phyloP scores from a whole-genome alignment of 2,329 filamentous ascomycete genomes.

The Fusarium paranaense region DNA sequence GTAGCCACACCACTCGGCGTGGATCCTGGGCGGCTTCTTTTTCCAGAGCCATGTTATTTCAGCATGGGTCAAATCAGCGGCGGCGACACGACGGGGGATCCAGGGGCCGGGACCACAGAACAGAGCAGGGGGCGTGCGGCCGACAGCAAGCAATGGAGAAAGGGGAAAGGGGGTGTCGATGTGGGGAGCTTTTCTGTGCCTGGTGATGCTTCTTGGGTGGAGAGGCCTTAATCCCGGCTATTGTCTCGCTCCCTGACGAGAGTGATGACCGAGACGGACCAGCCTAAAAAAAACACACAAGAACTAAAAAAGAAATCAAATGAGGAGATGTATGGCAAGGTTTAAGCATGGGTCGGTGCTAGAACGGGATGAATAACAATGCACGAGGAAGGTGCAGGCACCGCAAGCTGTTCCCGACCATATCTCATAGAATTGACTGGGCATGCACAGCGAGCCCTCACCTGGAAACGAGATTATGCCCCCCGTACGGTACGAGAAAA shows the following conservation, averaged over 20 bases:
- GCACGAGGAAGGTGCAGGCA: constrained; percentile 1
- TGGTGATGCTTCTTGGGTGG: constrained; percentile 27
- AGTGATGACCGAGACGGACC: constrained; percentile 31
- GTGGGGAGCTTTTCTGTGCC: constrained; percentile 20
- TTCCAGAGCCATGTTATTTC: constrained; percentile 27
- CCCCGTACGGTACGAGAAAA: not conserved
- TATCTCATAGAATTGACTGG: not conserved
- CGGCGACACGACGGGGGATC: constrained; percentile 13
- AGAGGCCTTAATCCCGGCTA: constrained; percentile 11
- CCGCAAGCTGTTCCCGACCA: constrained; percentile 2
- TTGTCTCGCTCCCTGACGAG: constrained; percentile 37
- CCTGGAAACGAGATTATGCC: constrained; percentile 18
- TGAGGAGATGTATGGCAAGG: not conserved
- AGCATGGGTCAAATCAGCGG: constrained; percentile 32
- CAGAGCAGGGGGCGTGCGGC: constrained; percentile 9
- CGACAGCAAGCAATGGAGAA: not conserved
- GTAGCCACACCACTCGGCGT: constrained; percentile 30
- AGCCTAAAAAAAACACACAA: constrained; percentile 2
- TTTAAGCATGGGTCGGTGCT: not conserved
- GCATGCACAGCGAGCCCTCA: not conserved
- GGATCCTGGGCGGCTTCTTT: constrained; percentile 10
- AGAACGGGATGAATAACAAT: constrained; percentile 22
- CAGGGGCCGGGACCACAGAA: constrained; percentile 5
- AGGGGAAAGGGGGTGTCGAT: constrained; percentile 27
- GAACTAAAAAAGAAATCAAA: constrained; percentile 26